Conservation (phyloP, 1,284 basidiomycete genomes). For the Schizophyllum commune region DNA sequence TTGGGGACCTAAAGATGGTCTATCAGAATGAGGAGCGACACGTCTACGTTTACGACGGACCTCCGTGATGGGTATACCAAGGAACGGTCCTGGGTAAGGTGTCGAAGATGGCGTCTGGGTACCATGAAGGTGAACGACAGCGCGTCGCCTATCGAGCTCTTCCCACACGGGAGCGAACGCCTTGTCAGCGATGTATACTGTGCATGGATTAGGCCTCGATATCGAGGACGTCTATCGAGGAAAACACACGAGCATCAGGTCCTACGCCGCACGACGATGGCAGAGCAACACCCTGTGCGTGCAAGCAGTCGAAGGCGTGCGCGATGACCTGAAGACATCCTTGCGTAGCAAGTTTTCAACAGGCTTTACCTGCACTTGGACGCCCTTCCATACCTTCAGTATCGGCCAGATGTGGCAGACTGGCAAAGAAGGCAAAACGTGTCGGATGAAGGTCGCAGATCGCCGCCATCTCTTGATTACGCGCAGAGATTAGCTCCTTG, state of each 20-base stretch:
- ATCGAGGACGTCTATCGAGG: too few relatives aligned
- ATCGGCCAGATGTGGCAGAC: slow-evolving; percentile 52
- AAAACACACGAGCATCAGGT: slow-evolving; percentile 29
- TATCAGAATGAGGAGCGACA: slow-evolving; percentile 1
- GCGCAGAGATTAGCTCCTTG: slow-evolving; percentile 34
- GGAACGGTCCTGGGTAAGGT: slow-evolving; percentile 49
- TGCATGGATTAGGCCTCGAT: neutral
- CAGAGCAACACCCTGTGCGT: slow-evolving; percentile 54
- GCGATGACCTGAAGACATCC: slow-evolving; percentile 45
- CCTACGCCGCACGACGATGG: slow-evolving; percentile 56
- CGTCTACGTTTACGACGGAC: slow-evolving; percentile 23
- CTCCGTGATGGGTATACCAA: slow-evolving; percentile 64
- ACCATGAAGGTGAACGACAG: slow-evolving; percentile 65
- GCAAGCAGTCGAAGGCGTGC: slow-evolving; percentile 48
- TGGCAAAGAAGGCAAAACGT: slow-evolving; percentile 62
- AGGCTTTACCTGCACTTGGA: neutral
- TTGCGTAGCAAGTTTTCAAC: slow-evolving; percentile 22
- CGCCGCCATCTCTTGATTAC: slow-evolving; percentile 40
- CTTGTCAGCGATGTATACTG: slow-evolving; percentile 61
- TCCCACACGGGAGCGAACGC: slow-evolving; percentile 57
- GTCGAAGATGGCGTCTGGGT: slow-evolving; percentile 55
- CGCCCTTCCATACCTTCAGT: slow-evolving; percentile 35
- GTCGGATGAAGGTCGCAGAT: slow-evolving; percentile 39
- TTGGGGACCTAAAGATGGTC: slow-evolving; percentile 51
- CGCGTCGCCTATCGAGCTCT: slow-evolving; percentile 47